Percentiles rank a stretch among this genome's conserved stretches.
phyloP scores from a whole-genome alignment of 2,329 filamentous ascomycete species.

The Pyricularia sp. region DNA sequence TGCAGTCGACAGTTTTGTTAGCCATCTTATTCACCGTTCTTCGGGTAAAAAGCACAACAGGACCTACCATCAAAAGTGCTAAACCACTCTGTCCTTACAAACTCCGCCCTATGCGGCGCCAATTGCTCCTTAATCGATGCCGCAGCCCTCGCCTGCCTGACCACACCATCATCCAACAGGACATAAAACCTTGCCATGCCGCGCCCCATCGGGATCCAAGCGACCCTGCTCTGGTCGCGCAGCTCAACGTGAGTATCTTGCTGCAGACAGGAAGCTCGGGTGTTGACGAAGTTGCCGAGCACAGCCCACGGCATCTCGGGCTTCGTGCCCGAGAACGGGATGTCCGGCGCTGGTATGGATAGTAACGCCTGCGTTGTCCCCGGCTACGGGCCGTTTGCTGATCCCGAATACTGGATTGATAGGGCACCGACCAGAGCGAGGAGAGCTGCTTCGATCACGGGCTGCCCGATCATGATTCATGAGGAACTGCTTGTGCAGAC shows the following conservation, averaged over 20 bases:
- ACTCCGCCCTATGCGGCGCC: not conserved
- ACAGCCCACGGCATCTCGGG: not conserved
- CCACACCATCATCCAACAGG: not conserved
- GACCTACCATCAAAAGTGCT: not conserved
- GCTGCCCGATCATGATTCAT: not conserved
- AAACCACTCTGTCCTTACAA: not conserved
- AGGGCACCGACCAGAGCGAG: not conserved
- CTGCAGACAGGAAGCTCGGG: not conserved
- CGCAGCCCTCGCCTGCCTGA: not conserved
- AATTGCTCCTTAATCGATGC: not conserved
- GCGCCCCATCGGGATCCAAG: not conserved
- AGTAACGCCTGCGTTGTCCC: conserved; percentile 10
- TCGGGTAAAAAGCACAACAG: not conserved
- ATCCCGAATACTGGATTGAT: not conserved
- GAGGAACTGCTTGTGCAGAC: not conserved
- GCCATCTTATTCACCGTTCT: not conserved
- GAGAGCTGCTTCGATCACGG: not conserved
- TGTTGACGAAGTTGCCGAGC: not conserved
- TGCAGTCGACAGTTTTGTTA: not conserved
- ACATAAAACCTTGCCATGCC: not conserved
- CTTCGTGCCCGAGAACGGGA: not conserved
- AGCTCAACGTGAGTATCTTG: not conserved
- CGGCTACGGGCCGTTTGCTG: conserved; percentile 7
- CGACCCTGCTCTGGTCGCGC: not conserved
- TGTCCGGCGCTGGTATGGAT: conserved; percentile 1